A percentile compares a stretch with the other conserved stretches of the same genome.
Conservation (phyloP, 164 flowering plant genomes). For the Sedum album region DNA sequence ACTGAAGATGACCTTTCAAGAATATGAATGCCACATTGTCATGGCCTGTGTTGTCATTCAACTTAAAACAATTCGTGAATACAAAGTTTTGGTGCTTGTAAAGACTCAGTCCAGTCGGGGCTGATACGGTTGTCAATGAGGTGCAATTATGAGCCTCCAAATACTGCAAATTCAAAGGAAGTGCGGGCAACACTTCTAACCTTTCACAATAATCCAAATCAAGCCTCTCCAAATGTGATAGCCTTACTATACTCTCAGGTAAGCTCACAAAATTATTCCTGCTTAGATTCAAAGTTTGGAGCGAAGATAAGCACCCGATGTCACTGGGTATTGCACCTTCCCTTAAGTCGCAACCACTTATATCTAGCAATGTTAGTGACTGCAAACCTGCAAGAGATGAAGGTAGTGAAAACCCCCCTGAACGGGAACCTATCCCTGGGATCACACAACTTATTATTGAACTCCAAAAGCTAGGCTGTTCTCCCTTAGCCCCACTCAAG, state of each 20-base stretch:
- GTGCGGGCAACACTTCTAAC: slow-evolving; percentile 10
- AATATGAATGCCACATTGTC: slow-evolving; percentile 7
- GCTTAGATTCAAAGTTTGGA: slow-evolving; percentile 11
- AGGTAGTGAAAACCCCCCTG: background rate
- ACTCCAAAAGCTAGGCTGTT: slow-evolving; percentile 4
- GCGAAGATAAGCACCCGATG: slow-evolving; percentile 12
- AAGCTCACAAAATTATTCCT: slow-evolving; percentile 10
- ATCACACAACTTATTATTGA: background rate
- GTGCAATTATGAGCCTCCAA: background rate
- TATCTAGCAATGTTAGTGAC: slow-evolving; percentile 3
- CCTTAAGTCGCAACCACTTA: slow-evolving; percentile 11
- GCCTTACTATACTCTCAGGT: slow-evolving; percentile 10
- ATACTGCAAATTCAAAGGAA: slow-evolving; percentile 8
- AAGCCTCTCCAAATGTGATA: background rate
- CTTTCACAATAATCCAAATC: background rate
- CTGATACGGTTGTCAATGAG: slow-evolving; percentile 2
- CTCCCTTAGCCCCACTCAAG: background rate
- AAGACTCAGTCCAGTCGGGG: background rate
- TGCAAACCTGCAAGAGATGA: slow-evolving; percentile 7
- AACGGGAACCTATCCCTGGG: background rate
- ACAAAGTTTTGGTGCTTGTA: background rate
- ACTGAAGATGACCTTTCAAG: slow-evolving; percentile 5
- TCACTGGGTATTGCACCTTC: slow-evolving; percentile 14
- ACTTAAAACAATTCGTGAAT: background rate
- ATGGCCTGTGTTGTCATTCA: background rate